Evolutionary conservation across 2,329 filamentous ascomycete genomes (phyloP).

Genomic region (Ophiocordyceps camponoti-rufipedis): DNA sequence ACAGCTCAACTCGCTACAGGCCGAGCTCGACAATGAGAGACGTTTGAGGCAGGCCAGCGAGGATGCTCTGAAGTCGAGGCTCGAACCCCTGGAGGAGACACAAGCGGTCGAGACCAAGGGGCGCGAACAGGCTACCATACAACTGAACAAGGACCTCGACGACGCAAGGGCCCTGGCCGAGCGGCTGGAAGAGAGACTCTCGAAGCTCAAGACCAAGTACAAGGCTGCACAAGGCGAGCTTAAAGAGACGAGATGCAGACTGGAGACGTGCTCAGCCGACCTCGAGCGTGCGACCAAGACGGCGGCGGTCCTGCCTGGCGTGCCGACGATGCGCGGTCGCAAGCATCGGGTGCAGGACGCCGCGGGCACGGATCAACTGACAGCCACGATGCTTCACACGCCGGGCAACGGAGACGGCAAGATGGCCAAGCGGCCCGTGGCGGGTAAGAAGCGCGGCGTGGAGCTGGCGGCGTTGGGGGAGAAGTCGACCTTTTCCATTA

Average conservation of each 20-base stretch:
- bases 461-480: conserved; percentile 46
- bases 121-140: conserved; percentile 15
- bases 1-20: conserved; percentile 58
- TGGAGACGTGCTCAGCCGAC: conserved; percentile 21
- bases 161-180: conserved; percentile 45
- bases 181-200: conserved; percentile 51
- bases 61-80: conserved; percentile 16
- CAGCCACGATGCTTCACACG: conserved; percentile 27
- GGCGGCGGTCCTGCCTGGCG: background rate
- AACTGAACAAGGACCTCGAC: conserved; percentile 24
- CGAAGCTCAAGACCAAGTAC: conserved; percentile 50
- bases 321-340: conserved; percentile 7
- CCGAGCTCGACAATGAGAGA: conserved; percentile 67
- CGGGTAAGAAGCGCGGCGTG: conserved; percentile 34
- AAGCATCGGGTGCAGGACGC: conserved; percentile 24
- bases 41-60: conserved; percentile 14
- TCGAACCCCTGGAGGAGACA: conserved; percentile 18
- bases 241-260: conserved; percentile 35
- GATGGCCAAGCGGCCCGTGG: conserved; percentile 17
- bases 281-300: conserved; percentile 16
- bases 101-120: conserved; percentile 23
- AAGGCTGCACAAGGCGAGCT: conserved; percentile 53
- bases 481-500: conserved; percentile 87
- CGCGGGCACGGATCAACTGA: too few relatives aligned
- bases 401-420: conserved; percentile 21